phyloP scores from a whole-genome alignment of 2,329 filamentous ascomycete species.

The Fusarium foetens region DNA sequence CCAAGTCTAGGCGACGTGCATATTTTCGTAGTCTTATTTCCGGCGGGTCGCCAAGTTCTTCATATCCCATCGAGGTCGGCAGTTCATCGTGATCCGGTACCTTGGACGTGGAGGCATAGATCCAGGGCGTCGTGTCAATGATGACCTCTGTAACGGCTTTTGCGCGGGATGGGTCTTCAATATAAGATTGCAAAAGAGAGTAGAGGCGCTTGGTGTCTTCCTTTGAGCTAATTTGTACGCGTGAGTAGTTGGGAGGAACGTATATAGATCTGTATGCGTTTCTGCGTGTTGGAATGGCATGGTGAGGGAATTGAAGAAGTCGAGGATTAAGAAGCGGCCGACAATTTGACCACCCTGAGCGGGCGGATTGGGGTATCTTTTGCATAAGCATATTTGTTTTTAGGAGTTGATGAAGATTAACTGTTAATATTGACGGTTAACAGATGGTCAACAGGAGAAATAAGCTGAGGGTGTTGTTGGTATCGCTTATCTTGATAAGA shows the following conservation, averaged over 20 bases:
- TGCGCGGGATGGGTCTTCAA: not conserved
- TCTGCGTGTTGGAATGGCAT: not conserved
- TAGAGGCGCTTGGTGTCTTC: not conserved
- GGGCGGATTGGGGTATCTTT: rapidly evolving
- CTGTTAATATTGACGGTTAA: rapidly evolving
- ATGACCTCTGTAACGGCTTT: not conserved
- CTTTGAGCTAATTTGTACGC: not conserved
- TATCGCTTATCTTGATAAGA: not conserved
- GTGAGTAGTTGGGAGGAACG: not conserved
- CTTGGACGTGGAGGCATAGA: not conserved
- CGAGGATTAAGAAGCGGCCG: not conserved
- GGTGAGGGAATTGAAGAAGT: not conserved
- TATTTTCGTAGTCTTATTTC: not conserved
- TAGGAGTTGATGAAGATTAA: not conserved
- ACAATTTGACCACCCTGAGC: not conserved
- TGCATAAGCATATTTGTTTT: not conserved
- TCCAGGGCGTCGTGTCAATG: not conserved
- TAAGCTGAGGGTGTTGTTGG: not conserved
- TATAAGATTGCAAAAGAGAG: not conserved
- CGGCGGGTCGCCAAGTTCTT: rapidly evolving
- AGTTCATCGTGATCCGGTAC: not conserved
- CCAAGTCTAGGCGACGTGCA: not conserved
- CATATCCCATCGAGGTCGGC: not conserved
- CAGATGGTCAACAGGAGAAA: rapidly evolving
- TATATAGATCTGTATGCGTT: not conserved